Conservation (phyloP, 140 eudicot genomes). For the Stevia rebaudiana region DNA sequence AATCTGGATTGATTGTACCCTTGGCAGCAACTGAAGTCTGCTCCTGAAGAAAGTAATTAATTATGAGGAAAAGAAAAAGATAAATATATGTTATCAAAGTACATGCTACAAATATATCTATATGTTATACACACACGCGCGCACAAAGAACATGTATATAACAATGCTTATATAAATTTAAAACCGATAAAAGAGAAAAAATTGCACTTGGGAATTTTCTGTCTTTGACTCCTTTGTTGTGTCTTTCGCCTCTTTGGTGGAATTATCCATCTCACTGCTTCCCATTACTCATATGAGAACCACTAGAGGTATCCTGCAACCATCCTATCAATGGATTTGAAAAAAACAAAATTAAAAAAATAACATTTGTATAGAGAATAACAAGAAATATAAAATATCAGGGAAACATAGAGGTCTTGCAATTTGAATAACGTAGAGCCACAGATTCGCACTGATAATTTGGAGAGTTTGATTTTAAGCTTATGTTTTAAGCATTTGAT, state of each 20-base stretch:
- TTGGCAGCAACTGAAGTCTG: slow-evolving; percentile 58
- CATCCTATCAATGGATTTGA: slow-evolving; percentile 43
- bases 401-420: background rate
- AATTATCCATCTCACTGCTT: slow-evolving; percentile 81
- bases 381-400: background rate
- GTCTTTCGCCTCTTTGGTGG: slow-evolving; percentile 70
- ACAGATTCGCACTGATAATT: background rate
- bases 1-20: slow-evolving; percentile 69
- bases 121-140: background rate
- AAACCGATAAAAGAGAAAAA: background rate
- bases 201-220: slow-evolving; percentile 44
- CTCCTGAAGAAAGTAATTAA: slow-evolving; percentile 42
- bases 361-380: too few relatives aligned
- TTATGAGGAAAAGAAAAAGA: slow-evolving; percentile 7
- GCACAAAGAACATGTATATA: background rate
- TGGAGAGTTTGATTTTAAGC: too few relatives aligned
- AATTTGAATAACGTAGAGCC: background rate
- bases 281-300: slow-evolving; percentile 67
- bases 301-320: slow-evolving; percentile 29
- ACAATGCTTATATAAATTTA: background rate
- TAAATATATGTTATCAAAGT: background rate
- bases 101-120: background rate
- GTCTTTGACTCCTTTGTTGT: slow-evolving; percentile 50
- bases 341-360: slow-evolving; percentile 2
- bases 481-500: background rate